Evolutionary conservation across 768 basidiomycete species (phyloP), one percentile per base, ranked within the genome.

Genomic region (Amanita polypyramis): DNA sequence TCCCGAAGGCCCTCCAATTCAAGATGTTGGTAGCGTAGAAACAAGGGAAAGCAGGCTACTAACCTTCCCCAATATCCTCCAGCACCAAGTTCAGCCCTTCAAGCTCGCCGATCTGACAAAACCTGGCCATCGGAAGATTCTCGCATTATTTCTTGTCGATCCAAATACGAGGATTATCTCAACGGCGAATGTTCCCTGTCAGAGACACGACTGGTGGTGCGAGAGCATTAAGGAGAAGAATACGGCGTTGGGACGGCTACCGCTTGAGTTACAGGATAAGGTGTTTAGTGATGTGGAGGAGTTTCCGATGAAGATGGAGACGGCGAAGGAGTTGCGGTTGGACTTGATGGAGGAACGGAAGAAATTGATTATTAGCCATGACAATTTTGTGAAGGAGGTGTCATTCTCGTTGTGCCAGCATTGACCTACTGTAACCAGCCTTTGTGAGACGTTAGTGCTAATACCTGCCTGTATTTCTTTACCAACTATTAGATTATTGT

Each of bases 61-160:
- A 23, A 61, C 61, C 5, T 69, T 67, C 54, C 67, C 65, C 15
- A 68, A 69, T 52, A 50, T 63, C 9, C 66, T 62, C 48, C 67
- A 69, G 43, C 65, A 69, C 52, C 57, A 55, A 20, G 63, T 69
- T 21, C 56, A 57, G 21, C 58, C 66, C 5, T 70, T 70, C 54
- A 44, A 55, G 29, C 61, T 69, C 45, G n/a, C n/a, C n/a, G n/a
- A n/a, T n/a, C n/a, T 49, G 1, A 54, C 60, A n/a, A 59, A 60
- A 47, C 65, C 65, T 0, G 69, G 68, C 5, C 58, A 65, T 45
- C 60, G 66, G 25, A 71, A 67, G 54, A 69, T 70, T 19, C 54
- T 70, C 23, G 59, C 59, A 5, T 55, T 69, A 44, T 66, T 66
- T 55, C 62, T 70, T 40, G 60, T 68, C 47, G 65, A 70, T 42